Base-by-base conservation (phyloP, 2,329 filamentous ascomycete species). In the Neurospora sp. region DNA sequence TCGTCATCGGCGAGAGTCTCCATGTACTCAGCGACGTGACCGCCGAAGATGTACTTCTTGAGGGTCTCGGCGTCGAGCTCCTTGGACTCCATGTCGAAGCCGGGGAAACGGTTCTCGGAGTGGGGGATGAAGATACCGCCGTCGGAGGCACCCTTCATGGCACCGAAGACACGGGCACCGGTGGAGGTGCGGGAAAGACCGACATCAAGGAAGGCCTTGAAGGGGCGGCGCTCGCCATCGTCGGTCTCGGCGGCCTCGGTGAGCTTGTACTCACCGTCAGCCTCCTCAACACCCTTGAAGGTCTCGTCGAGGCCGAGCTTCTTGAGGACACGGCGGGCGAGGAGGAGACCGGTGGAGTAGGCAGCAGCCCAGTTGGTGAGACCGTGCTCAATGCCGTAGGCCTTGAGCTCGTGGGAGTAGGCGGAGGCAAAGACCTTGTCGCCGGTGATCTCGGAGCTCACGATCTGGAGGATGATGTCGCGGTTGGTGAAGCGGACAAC, bases 21-120 rank as follows among this genome's bases (percentile, higher is more conserved):
- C 96, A 99, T 99, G 91, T 99, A 99, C 90, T 99, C 96, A 77
- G 95, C 94, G 75, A 99, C 92, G 89, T 99, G 96, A 73, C 96
- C 95, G 81, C 88, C 96, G 84, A 92, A 95, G 88, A 99, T 99
- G 91, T 99, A 99, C 88, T 94, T 97, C 89, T 95, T 93, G 82
- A 99, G 92, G 77, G 89, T 91, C 84, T 99, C 96, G 79, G 93
- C 89, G 79, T 99, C 96, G 79, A 99, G 92, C 89, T 98, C 95
- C 91, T 99, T 94, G 83, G 86, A 85, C 88, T 99, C 96, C 39
- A 97, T 92, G 83, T 99, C 96, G 90, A 87, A 99, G 80, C 96
- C 96, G 79, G 96, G 96, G 93, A 99, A 99, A 79, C 96, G 95
- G 89, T 96, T 97, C 89, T 98, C 94, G 78, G 93, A 97, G 92